phyloP scores from a whole-genome alignment of 768 basidiomycete species.

The Russula sp. region DNA sequence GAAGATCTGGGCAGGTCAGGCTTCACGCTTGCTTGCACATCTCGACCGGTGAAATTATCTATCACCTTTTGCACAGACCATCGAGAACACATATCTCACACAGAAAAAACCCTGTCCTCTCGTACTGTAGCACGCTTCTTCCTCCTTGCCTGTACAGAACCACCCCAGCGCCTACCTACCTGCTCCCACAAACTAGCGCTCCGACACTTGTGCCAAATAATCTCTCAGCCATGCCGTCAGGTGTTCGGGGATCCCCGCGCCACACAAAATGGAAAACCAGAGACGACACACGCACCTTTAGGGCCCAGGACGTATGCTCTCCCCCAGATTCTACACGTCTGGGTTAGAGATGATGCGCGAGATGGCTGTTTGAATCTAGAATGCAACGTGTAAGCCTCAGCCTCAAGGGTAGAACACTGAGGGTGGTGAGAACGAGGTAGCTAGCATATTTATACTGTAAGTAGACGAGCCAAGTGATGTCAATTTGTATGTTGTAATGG shows the following conservation, averaged over 20 bases:
- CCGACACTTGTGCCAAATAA: conserved; percentile 51
- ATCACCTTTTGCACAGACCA: neutral
- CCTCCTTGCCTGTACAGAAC: neutral
- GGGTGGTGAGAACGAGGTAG: too few species aligned
- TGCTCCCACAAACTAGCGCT: conserved; percentile 7
- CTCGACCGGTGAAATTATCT: neutral
- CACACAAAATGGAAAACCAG: neutral
- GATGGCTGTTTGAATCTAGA: too few species aligned
- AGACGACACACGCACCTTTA: conserved; percentile 80
- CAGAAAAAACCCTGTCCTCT: neutral
- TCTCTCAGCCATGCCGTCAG: conserved; percentile 26
- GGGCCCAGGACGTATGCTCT: conserved; percentile 66
- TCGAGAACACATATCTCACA: neutral
- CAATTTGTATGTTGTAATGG: too few species aligned
- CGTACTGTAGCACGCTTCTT: neutral
- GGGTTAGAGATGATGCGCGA: conserved; percentile 71
- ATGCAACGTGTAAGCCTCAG: too few species aligned
- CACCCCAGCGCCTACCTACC: neutral
- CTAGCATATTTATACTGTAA: too few species aligned
- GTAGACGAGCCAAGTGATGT: too few species aligned
- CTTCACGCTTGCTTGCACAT: too few species aligned
- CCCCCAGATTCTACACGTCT: conserved; percentile 79
- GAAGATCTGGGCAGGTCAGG: neutral
- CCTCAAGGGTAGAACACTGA: too few species aligned
- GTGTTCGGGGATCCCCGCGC: neutral